These are phyloP conservation scores for Trichosporon sp. DNA, from an alignment of 1,284 basidiomycete genomes.

Conservation along the genomic window DNA sequence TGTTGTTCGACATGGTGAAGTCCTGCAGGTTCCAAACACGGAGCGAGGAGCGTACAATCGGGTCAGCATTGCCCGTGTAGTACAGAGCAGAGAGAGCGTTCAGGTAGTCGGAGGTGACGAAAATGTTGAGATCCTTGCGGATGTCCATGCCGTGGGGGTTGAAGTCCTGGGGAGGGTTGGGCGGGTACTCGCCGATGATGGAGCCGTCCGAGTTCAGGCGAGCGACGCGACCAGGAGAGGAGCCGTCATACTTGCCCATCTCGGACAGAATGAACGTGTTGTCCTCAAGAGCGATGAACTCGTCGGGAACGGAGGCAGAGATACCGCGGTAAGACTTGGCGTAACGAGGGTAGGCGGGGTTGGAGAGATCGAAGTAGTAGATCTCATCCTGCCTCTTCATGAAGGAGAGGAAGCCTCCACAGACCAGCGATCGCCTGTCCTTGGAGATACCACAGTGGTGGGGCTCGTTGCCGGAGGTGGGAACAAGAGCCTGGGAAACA, in stretches of 20 bases:
- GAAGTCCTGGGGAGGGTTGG: constrained; percentile 23
- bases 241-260: constrained; percentile 27
- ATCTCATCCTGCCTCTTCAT: constrained; percentile 25
- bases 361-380: constrained; percentile 28
- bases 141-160: constrained; percentile 31
- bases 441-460: constrained; percentile 30
- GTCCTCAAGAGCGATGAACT: constrained; percentile 27
- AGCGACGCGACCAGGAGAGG: constrained; percentile 24
- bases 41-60: constrained; percentile 19
- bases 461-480: constrained; percentile 26
- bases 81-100: constrained; percentile 20
- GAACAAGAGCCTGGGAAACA: constrained; percentile 22
- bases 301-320: constrained; percentile 27
- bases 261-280: constrained; percentile 28
- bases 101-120: constrained; percentile 30
- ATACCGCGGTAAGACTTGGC: constrained; percentile 4
- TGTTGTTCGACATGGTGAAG: constrained; percentile 23
- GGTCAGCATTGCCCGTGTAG: constrained; percentile 23
- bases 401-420: constrained; percentile 31
- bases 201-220: constrained; percentile 25
- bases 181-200: constrained; percentile 26
- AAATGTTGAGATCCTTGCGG: constrained; percentile 30
- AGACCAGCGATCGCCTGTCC: constrained; percentile 23
- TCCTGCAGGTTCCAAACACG: constrained; percentile 29
- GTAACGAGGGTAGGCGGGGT: constrained; percentile 24